These are phyloP conservation scores for Inonotus hispidus DNA, from an alignment of 1,284 basidiomycete genomes.

Conservation along the genomic window DNA sequence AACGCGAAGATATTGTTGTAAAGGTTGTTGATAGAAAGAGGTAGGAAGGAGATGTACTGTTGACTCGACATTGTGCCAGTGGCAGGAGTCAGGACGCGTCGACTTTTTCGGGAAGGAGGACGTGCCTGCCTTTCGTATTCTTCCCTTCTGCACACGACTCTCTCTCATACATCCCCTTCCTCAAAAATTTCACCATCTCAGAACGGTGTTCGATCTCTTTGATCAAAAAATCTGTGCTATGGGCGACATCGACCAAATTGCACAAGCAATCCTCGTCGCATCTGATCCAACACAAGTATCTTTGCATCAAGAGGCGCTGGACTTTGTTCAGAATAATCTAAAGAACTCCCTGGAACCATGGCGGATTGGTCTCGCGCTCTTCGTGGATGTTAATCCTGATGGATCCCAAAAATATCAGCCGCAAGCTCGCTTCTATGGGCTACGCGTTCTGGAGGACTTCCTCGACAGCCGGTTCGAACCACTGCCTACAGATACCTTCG, in stretches of 20 bases:
- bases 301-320: slow-evolving; percentile 75
- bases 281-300: slow-evolving; percentile 67
- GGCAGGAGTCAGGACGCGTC: slow-evolving; percentile 5
- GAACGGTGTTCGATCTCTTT: not conserved
- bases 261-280: slow-evolving; percentile 81
- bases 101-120: not conserved
- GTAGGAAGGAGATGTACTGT: not conserved
- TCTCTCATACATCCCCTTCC: not conserved
- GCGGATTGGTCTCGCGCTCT: slow-evolving; percentile 71
- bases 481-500: slow-evolving; percentile 64
- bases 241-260: slow-evolving; percentile 67
- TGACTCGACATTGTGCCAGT: not conserved
- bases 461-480: slow-evolving; percentile 76
- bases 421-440: slow-evolving; percentile 79
- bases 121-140: not conserved
- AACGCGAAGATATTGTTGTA: not conserved
- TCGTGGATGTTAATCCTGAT: slow-evolving; percentile 55
- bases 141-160: slow-evolving; percentile 9
- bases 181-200: not conserved
- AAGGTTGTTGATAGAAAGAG: not conserved
- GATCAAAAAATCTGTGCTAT: not conserved
- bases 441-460: slow-evolving; percentile 83
- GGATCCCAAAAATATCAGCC: slow-evolving; percentile 62
- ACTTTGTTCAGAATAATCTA: slow-evolving; percentile 58
- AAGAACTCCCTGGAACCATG: slow-evolving; percentile 72